Percentiles rank a stretch among this genome's conserved stretches.
phyloP scores from a whole-genome alignment of 2,329 filamentous ascomycete genomes.

The Tolypocladium pustulatum region DNA sequence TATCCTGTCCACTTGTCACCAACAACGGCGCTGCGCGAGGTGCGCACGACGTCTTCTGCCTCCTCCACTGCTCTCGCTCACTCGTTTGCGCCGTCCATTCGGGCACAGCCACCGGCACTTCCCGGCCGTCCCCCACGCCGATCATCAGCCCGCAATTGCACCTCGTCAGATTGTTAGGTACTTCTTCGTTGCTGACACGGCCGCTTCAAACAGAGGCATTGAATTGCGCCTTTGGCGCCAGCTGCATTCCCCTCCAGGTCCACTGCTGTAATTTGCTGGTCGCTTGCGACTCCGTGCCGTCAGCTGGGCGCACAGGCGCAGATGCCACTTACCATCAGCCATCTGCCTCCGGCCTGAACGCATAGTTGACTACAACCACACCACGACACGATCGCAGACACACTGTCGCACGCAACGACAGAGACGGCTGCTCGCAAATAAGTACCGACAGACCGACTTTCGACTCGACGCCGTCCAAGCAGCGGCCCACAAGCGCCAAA shows the following conservation, averaged over 20 bases:
- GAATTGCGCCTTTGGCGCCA: not conserved
- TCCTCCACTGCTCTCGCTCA: not conserved
- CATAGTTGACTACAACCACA: not conserved
- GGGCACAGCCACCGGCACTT: conserved; percentile 2
- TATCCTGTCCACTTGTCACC: not conserved
- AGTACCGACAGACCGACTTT: not conserved
- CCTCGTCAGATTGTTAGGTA: not conserved
- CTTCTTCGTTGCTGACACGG: not conserved
- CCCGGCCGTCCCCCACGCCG: conserved; percentile 2
- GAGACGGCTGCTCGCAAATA: not conserved
- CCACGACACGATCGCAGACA: not conserved
- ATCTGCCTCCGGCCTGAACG: not conserved
- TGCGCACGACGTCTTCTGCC: not conserved
- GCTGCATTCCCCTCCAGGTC: not conserved
- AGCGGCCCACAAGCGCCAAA: not conserved
- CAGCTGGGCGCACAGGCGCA: not conserved
- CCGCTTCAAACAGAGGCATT: not conserved
- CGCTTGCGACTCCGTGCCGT: not conserved
- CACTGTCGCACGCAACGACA: not conserved
- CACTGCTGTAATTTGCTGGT: not conserved
- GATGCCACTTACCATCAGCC: not conserved
- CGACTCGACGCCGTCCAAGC: not conserved
- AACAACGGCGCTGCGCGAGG: not conserved
- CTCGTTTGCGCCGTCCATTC: not conserved
- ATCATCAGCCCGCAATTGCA: not conserved